Conservation (phyloP, 2,329 filamentous ascomycete species). For the Aspergillus sp. region DNA sequence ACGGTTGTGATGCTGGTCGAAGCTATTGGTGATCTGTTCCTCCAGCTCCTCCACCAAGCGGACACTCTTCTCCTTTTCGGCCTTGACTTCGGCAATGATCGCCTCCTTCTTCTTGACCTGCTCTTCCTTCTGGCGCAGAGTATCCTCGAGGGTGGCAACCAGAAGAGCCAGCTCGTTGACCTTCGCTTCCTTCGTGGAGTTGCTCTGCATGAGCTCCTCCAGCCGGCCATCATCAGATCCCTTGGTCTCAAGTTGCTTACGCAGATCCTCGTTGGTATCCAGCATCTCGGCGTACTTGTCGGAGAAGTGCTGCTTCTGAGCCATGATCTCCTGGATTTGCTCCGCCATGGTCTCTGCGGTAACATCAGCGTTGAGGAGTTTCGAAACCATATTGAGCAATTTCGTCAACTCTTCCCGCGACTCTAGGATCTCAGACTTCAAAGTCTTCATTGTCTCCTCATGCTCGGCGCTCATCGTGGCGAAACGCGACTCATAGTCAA, state of each 20-base stretch:
- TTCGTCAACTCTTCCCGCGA: constrained; percentile 68
- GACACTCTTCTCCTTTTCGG: constrained; percentile 85
- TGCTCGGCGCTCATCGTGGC: constrained; percentile 60
- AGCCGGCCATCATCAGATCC: constrained; percentile 40
- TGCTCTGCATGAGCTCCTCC: constrained; percentile 43
- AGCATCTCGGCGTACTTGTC: constrained; percentile 47
- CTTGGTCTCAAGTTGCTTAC: constrained; percentile 39
- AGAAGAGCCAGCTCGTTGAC: constrained; percentile 57
- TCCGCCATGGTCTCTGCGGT: constrained; percentile 61
- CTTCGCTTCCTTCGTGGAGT: constrained; percentile 53
- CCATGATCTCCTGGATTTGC: constrained; percentile 59
- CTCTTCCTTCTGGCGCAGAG: constrained; percentile 46
- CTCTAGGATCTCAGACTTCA: constrained; percentile 65
- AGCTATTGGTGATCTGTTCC: constrained; percentile 92
- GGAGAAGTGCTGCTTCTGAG: constrained; percentile 46
- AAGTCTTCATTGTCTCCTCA: constrained; percentile 58
- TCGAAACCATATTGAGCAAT: constrained; percentile 62
- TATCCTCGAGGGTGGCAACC: constrained; percentile 50
- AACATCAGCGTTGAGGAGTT: constrained; percentile 49
- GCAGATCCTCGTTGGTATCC: constrained; percentile 42
- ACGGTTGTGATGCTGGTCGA: constrained; percentile 91
- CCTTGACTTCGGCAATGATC: constrained; percentile 53
- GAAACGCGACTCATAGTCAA: constrained; percentile 40
- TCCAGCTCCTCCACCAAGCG: constrained; percentile 93
- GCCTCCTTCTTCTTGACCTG: constrained; percentile 50